Base-by-base conservation (phyloP, 148 eudicot species). In the Camellia lanceoleosa region DNA sequence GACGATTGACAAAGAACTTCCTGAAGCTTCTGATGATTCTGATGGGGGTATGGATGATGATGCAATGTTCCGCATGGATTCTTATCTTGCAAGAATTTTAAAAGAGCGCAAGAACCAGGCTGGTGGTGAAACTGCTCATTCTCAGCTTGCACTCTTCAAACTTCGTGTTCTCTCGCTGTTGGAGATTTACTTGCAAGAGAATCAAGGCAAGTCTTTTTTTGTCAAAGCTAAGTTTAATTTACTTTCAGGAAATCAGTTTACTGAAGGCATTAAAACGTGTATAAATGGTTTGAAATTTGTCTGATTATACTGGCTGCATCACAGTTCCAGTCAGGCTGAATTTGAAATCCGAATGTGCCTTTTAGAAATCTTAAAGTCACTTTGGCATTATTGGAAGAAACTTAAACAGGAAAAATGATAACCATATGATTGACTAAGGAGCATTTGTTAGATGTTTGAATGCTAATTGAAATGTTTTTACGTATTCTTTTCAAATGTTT, bases 11-110 rank as follows among this genome's bases (percentile, higher is more conserved):
- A 80, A 83, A 76, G 87, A 88, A 74, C 77, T 73, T 80, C 78
- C 87, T 59, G 92, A 88, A 74, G 85, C 71, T 70, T 88, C 92
- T 70, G 97, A 88, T 71, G 97, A 90, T 68, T 90, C 92, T 75
- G 99, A 93, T 80, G 95, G 89, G 20, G 97, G 91, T 68, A 87
- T 93, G 98, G 99, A 96, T 83, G 99, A 96, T 83, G 99, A 93
- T 72, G 99, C 95, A n/a, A 96, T 96, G 99, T 96, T 96, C 78
- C 86, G 98, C 46, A 90, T 96, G 93, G 99, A 96, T 85, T 80
- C 87, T 18, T 87, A 89, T 72, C 88, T 93, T 70, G 89, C 91
- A 9, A 89, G 81, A 75, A 92, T 93, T 52, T 89, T 93, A 58
- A 91, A 90, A 82, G 98, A 92, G 20, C 80, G 87, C 62, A 92